Conservation (phyloP, 75 land plant species). For the Gnetum montanum region DNA sequence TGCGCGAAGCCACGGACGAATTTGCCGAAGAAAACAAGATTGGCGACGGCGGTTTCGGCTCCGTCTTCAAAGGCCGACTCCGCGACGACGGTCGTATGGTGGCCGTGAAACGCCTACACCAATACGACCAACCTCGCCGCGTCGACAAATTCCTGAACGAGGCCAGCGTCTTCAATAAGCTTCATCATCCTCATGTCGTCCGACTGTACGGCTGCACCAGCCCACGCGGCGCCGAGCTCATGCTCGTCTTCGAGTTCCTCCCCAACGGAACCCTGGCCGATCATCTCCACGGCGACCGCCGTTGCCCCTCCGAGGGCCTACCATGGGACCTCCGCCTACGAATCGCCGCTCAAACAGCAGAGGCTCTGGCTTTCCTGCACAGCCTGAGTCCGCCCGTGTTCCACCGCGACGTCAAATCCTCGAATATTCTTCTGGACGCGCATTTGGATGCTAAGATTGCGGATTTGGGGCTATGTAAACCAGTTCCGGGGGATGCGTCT, state of each 20-base stretch:
- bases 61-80: too few relatives aligned
- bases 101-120: too few relatives aligned
- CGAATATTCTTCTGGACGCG: slow-evolving; percentile 47
- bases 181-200: slow-evolving; percentile 16
- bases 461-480: slow-evolving; percentile 53
- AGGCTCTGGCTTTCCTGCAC: slow-evolving; percentile 24
- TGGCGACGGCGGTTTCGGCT: too few relatives aligned
- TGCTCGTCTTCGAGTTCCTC: slow-evolving; percentile 15
- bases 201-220: slow-evolving; percentile 10
- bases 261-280: slow-evolving; percentile 12
- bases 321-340: slow-evolving; percentile 17
- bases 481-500: slow-evolving; percentile 20
- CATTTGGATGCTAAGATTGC: slow-evolving; percentile 40
- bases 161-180: too few relatives aligned
- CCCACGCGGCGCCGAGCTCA: slow-evolving; percentile 1
- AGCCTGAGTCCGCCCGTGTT: slow-evolving; percentile 5
- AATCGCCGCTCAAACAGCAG: slow-evolving; percentile 20
- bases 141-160: too few relatives aligned
- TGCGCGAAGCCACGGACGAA: too few relatives aligned
- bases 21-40: too few relatives aligned
- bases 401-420: slow-evolving; percentile 58
- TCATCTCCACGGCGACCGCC: slow-evolving; percentile 7
- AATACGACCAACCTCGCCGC: too few relatives aligned
- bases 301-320: background rate
- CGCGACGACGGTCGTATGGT: too few relatives aligned